Evolutionary conservation across 768 basidiomycete genomes (phyloP).

Genomic region (Lentinula detonsa): DNA sequence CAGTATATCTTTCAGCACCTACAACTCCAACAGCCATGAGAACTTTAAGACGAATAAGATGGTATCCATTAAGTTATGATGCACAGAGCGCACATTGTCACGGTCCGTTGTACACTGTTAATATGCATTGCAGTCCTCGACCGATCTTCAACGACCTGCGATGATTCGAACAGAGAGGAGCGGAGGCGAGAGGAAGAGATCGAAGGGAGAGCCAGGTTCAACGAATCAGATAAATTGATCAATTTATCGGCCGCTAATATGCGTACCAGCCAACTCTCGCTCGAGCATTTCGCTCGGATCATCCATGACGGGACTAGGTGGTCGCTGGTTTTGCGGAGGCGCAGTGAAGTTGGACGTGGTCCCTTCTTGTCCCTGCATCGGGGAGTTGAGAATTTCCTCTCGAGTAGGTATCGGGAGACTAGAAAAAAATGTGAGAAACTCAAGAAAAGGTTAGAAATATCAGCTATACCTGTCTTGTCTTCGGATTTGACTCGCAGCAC

Average conservation of each 20-base stretch:
- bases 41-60: neutral
- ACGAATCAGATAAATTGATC: neutral
- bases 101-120: neutral
- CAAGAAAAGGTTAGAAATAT: neutral
- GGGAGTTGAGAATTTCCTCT: slow-evolving; percentile 77
- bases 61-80: neutral
- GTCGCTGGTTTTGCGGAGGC: slow-evolving; percentile 29
- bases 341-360: slow-evolving; percentile 66
- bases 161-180: neutral
- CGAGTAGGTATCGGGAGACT: slow-evolving; percentile 77
- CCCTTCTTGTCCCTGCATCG: slow-evolving; percentile 66
- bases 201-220: neutral
- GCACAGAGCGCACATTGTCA: neutral
- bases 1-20: too few relatives aligned
- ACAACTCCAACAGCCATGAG: neutral
- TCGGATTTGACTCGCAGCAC: slow-evolving; percentile 65
- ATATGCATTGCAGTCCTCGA: neutral
- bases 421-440: neutral
- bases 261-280: slow-evolving; percentile 75
- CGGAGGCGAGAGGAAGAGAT: neutral
- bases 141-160: neutral
- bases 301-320: slow-evolving; percentile 72
- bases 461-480: slow-evolving; percentile 64
- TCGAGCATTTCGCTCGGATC: slow-evolving; percentile 84
- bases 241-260: slow-evolving; percentile 27